Evolutionary conservation across 139 green algal genomes (phyloP).

Genomic region (Penium margaritaceum): DNA sequence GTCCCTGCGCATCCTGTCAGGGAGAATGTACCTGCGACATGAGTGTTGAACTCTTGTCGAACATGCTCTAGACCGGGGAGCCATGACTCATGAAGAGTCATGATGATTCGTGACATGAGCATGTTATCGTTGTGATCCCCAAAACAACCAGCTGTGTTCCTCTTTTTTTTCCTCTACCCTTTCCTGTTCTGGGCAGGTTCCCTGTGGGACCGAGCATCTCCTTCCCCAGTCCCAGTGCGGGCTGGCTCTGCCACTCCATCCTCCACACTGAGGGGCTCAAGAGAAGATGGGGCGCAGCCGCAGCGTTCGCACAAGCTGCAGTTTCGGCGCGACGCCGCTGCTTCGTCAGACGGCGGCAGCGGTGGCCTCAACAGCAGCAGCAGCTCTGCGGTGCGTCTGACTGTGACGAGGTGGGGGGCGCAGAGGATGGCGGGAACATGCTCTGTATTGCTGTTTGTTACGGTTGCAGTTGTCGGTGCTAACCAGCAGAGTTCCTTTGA

Average conservation of each 20-base stretch:
- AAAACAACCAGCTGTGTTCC: background rate
- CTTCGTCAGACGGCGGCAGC: background rate
- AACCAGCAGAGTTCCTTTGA: background rate
- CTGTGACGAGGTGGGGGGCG: background rate
- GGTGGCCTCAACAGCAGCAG: background rate
- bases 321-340: slow-evolving; percentile 44
- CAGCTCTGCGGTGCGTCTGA: background rate
- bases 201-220: slow-evolving; percentile 28
- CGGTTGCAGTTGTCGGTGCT: background rate
- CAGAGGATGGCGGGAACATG: background rate
- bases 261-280: background rate
- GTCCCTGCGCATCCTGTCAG: background rate
- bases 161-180: background rate
- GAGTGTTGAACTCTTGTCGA: too few relatives aligned
- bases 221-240: slow-evolving; percentile 11
- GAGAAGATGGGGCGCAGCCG: background rate
- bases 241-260: slow-evolving; percentile 15
- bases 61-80: too few relatives aligned
- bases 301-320: slow-evolving; percentile 21
- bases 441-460: background rate
- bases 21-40: background rate
- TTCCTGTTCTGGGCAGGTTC: background rate
- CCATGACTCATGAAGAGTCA: too few relatives aligned
- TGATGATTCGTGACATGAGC: too few relatives aligned
- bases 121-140: background rate